phyloP scores from a whole-genome alignment of 371 early-diverging fungal genomes.

The Actinomortierella wolfii region DNA sequence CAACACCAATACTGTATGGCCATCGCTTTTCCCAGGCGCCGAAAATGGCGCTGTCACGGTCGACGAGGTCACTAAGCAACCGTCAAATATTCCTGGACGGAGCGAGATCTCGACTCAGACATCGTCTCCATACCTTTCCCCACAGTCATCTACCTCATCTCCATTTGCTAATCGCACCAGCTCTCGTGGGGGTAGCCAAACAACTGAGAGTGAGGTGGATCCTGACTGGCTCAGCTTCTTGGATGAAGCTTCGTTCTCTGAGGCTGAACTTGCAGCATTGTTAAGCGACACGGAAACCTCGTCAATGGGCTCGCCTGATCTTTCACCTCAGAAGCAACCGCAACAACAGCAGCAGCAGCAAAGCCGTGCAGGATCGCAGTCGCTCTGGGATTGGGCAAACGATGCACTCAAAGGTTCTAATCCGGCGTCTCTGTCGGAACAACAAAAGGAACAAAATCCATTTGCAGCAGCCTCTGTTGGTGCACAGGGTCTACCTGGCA shows the following conservation, averaged over 20 bases:
- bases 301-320: background rate
- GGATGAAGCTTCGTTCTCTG: conserved; percentile 30
- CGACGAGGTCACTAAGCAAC: conserved; percentile 2
- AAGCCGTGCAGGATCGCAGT: too few relatives aligned
- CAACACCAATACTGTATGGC: conserved; percentile 12
- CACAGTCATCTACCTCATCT: conserved; percentile 14
- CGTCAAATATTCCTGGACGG: conserved; percentile 17
- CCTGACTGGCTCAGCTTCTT: conserved; percentile 44
- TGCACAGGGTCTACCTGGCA: too few relatives aligned
- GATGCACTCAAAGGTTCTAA: too few relatives aligned
- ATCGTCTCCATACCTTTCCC: conserved; percentile 20
- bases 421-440: too few relatives aligned
- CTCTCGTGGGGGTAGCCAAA: too few relatives aligned
- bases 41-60: conserved; percentile 1
- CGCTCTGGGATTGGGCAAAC: too few relatives aligned
- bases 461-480: too few relatives aligned
- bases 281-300: conserved; percentile 1
- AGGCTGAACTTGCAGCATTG: conserved; percentile 19
- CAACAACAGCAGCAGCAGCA: too few relatives aligned
- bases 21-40: conserved; percentile 27
- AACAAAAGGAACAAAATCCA: too few relatives aligned
- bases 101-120: conserved; percentile 41
- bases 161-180: too few relatives aligned
- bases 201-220: conserved; percentile 13
- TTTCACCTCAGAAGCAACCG: background rate